Conservation (phyloP, 129 eudicot genomes). For the Flaveria trinervia region DNA sequence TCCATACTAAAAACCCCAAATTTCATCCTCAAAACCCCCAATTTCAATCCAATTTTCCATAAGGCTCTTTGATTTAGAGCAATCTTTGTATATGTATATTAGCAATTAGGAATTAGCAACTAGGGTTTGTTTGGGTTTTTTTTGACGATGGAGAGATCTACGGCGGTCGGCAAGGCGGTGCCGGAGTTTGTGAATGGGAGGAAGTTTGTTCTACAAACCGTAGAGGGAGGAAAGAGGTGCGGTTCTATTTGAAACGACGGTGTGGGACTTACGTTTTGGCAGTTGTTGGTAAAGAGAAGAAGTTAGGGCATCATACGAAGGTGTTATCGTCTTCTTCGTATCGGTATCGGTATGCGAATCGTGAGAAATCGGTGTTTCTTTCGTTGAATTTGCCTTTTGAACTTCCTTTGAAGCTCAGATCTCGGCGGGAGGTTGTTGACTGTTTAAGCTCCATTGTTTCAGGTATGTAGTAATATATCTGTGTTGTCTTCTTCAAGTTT, state of each 20-base stretch:
- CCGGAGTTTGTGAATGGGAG: slow-evolving; percentile 51
- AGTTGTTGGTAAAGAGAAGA: slow-evolving; percentile 76
- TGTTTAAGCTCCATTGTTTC: slow-evolving; percentile 56
- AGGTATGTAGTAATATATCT: slow-evolving; percentile 38
- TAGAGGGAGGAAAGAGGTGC: slow-evolving; percentile 57
- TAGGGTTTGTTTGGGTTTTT: too few relatives aligned
- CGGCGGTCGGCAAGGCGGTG: slow-evolving; percentile 19
- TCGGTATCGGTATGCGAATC: slow-evolving; percentile 35
- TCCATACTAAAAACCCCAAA: slow-evolving; percentile 5
- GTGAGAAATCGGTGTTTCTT: slow-evolving; percentile 17
- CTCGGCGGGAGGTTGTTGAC: slow-evolving; percentile 61
- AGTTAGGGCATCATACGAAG: slow-evolving; percentile 30
- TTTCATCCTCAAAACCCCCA: background rate
- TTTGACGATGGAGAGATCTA: slow-evolving; percentile 26
- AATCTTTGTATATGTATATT: slow-evolving; percentile 13
- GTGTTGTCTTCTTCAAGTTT: background rate
- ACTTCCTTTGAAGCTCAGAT: slow-evolving; percentile 46
- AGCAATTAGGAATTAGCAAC: background rate
- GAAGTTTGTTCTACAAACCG: slow-evolving; percentile 51
- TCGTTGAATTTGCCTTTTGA: slow-evolving; percentile 8
- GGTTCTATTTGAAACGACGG: slow-evolving; percentile 50
- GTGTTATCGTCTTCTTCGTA: slow-evolving; percentile 25
- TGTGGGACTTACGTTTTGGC: slow-evolving; percentile 66
- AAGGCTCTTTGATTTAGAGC: background rate
- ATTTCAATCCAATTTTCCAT: background rate